Evolutionary conservation across 768 basidiomycete genomes (phyloP), one percentile per base, ranked within the genome.

Genomic region (Xerocomellus dryophilus): DNA sequence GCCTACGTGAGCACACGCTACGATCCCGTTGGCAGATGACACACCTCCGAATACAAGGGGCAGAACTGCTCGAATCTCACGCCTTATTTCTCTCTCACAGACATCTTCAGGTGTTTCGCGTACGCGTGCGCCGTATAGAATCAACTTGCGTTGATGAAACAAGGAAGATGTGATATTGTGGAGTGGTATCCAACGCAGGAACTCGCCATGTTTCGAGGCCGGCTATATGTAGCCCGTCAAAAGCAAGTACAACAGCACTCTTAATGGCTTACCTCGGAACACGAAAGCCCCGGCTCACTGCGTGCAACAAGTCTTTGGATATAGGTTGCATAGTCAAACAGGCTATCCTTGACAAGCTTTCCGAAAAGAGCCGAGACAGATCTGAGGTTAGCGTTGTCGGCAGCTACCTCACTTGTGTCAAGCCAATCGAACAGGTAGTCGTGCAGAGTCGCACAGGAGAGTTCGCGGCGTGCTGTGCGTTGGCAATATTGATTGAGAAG

Each of bases 371-470:
- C 71, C 10, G 88, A 78, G 25, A 90, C 78, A n/a, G 80, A 69
- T 29, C 76, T 73, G 4, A 88, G 72, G 60, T 84, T 88, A 7
- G 69, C 70, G 14, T 66, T 51, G 29, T 90, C 81, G 1, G 75
- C 79, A 4, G 85, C 85, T 17, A 81, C 78, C 7, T 83, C 80
- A 10, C 79, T 85, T 1, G 74, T 74, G 63, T 93, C 88, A 25
- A 93, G 71, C 91, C 91, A 93, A 47, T 87, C 83, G 60, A 93
- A 91, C 10, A 93, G 71, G 55, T 83, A 76, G 57, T 91, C 86
- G 58, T 93, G 90, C 7, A 93, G 71, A 51, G 82, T 78, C 51
- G 81, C 80, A 18, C 81, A 78, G 15, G 77, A 73, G n/a, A 77
- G 71, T 50, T 85, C 82, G 15, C 86, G 78, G 29, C 86, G 77